Conservation (phyloP, 1,284 basidiomycete species). For the Wolfiporia cocos region DNA sequence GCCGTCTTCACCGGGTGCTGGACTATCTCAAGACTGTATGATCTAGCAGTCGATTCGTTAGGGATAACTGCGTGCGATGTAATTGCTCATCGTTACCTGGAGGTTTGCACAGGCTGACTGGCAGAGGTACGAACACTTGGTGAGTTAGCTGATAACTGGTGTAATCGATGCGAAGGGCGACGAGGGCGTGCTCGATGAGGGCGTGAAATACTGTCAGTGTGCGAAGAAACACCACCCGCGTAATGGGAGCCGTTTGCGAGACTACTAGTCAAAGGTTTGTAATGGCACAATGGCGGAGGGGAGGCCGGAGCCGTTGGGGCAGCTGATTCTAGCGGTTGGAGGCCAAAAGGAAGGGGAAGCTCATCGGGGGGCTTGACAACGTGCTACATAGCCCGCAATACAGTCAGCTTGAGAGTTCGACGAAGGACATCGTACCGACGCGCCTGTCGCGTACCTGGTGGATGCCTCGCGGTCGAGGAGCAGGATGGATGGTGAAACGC, state of each 20-base stretch:
- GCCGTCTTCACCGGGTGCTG: constrained; percentile 77
- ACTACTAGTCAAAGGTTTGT: constrained; percentile 1
- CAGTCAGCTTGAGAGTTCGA: no score
- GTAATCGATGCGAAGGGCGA: constrained; percentile 8
- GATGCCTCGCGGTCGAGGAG: no score
- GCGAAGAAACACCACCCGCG: neutral
- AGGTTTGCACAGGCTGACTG: constrained; percentile 6
- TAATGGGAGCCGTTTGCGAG: neutral
- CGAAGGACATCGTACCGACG: no score
- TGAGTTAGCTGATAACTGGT: neutral
- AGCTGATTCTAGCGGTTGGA: no score
- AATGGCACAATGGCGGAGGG: no score
- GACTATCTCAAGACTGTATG: constrained; percentile 71
- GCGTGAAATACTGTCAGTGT: neutral
- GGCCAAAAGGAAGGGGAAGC: no score
- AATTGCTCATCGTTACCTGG: constrained; percentile 8
- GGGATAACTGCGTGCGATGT: neutral
- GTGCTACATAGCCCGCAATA: no score
- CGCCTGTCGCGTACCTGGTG: no score
- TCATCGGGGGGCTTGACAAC: no score
- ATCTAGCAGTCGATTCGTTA: constrained; percentile 30
- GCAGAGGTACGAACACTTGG: neutral
- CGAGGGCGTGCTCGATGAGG: neutral
- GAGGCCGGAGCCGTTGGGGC: no score
- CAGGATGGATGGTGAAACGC: neutral